Conservation (phyloP, 2,329 filamentous ascomycete genomes). For the Beauveria sp. region DNA sequence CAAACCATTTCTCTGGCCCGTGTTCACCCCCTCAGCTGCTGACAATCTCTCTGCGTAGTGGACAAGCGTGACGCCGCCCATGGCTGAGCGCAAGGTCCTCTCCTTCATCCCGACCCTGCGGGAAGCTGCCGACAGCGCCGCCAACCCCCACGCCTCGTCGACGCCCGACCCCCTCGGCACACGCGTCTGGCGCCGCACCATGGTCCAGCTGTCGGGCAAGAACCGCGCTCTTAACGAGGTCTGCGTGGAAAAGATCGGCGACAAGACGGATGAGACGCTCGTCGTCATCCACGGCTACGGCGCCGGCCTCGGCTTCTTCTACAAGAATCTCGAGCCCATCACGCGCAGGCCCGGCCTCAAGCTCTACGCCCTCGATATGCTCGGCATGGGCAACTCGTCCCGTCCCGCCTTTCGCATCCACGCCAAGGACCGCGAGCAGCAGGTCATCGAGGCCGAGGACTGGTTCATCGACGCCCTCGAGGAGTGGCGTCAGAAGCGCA, state of each 20-base stretch:
- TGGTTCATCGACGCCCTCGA: constrained; percentile 97
- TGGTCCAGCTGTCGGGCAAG: constrained; percentile 79
- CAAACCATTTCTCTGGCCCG: neutral
- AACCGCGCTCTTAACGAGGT: constrained; percentile 89
- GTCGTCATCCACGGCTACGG: constrained; percentile 98
- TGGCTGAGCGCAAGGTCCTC: constrained; percentile 83
- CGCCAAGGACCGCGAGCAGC: constrained; percentile 70
- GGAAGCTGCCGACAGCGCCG: constrained; percentile 62
- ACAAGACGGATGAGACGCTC: constrained; percentile 73
- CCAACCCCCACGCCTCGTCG: constrained; percentile 32
- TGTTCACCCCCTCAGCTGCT: neutral
- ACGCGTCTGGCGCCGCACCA: constrained; percentile 74
- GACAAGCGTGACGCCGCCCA: constrained; percentile 71
- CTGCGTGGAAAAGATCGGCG: constrained; percentile 74
- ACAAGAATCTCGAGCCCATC: constrained; percentile 91
- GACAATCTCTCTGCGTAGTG: constrained; percentile 48
- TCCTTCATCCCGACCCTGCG: constrained; percentile 77
- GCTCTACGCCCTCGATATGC: constrained; percentile 86
- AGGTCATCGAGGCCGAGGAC: constrained; percentile 81
- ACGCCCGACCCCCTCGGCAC: constrained; percentile 74
- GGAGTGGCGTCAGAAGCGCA: constrained; percentile 84
- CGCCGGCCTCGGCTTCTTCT: constrained; percentile 93
- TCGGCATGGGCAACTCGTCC: constrained; percentile 87
- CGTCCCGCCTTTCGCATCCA: constrained; percentile 78
- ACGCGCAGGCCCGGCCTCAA: constrained; percentile 75